Evolutionary conservation across 352 stramenopile genomes (phyloP), one percentile per base, ranked within the genome.

Genomic region (Blastocystis sp.): DNA sequence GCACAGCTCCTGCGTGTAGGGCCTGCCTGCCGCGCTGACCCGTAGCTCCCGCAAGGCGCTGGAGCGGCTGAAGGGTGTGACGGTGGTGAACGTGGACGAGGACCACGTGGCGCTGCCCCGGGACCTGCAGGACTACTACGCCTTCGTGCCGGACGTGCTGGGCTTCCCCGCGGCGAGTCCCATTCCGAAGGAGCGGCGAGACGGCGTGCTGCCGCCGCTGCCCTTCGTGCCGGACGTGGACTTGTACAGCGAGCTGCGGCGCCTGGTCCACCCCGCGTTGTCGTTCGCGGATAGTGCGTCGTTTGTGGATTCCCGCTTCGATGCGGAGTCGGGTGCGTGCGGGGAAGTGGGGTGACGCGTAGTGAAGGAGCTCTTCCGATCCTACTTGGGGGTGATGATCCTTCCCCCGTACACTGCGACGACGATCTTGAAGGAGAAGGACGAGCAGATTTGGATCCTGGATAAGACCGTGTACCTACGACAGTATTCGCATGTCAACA

Each of bases 81-180:
- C 74, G 6, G 38, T 84, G 38, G 74, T 84, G 57, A 84, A 84
- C 48, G 28, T 84, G 3, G 74, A 84, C 66, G 6, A 68, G 74
- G 74, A 84, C 66, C 57, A 61, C 11, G 34, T 84, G 2, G 24
- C 24, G 28, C 52, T 84, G 34, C 74, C 74, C 17, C 9, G 34
- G 1, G 34, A 84, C 54, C 61, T 84, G 11, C 28, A 57, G 40
- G 74, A 84, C 34, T 68, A 68, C 52, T 65, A 81, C n/a, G 74
- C 40, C n/a, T 52, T 68, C 17, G 42, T 54, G 14, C 40, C 21
- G 2, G 61, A 59, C 48, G n/a, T 59, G 40, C 21, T 84, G n/a
- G 60, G 9, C 3, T 57, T 43, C 28, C 4, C 24, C 1, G 28
- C 74, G 17, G 14, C 14, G 10, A 28, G 10, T 3, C 14, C 17